These are phyloP conservation scores for Marasmius sp. DNA, from an alignment of 1,284 basidiomycete species.

Conservation along the genomic window DNA sequence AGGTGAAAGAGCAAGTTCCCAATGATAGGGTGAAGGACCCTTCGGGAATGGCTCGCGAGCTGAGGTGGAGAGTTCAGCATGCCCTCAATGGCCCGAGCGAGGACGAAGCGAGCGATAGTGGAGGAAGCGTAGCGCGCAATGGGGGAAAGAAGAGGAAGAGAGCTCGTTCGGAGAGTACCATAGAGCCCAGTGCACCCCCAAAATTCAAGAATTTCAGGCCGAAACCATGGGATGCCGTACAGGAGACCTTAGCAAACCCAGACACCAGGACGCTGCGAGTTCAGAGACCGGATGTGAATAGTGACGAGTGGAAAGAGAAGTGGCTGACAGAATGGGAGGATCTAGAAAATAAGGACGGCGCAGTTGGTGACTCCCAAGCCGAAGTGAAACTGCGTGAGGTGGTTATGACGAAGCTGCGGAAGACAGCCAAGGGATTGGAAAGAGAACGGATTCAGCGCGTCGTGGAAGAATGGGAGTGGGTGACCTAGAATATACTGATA, in stretches of 20 bases:
- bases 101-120: constrained; percentile 47
- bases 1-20: constrained; percentile 80
- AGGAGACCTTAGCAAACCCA: constrained; percentile 41
- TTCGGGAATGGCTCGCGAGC: constrained; percentile 73
- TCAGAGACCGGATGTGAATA: constrained; percentile 33
- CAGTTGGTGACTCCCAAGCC: constrained; percentile 30
- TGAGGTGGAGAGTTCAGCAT: constrained; percentile 75
- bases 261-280: constrained; percentile 35
- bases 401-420: constrained; percentile 59
- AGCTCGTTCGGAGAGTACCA: constrained; percentile 32
- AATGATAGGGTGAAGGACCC: constrained; percentile 79
- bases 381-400: constrained; percentile 47
- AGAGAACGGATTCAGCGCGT: constrained; percentile 68
- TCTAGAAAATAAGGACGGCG: constrained; percentile 25
- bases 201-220: constrained; percentile 69
- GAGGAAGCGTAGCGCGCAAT: constrained; percentile 26
- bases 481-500: not conserved
- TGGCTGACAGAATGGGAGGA: constrained; percentile 13
- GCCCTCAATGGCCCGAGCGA: constrained; percentile 70
- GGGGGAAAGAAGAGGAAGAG: constrained; percentile 54
- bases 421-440: constrained; percentile 56
- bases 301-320: constrained; percentile 32
- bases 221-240: constrained; percentile 57
- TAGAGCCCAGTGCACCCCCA: constrained; percentile 23
- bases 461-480: constrained; percentile 69